A percentile compares a stretch with the other conserved stretches of the same genome.
phyloP scores from a whole-genome alignment of 1,284 basidiomycete species.

The Ganoderma boninense region DNA sequence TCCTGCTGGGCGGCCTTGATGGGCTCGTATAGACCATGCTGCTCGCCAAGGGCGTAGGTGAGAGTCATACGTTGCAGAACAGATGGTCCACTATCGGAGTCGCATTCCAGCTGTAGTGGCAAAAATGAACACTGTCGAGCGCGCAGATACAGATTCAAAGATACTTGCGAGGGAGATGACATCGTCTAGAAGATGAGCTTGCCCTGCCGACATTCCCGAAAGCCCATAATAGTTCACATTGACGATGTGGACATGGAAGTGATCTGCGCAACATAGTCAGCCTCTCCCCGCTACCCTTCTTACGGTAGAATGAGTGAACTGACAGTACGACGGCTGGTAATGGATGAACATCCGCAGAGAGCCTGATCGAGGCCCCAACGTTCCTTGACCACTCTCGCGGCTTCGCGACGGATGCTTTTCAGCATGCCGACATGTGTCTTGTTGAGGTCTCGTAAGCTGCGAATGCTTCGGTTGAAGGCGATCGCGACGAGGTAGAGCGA shows the following conservation, averaged over 20 bases:
- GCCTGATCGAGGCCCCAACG: conserved; percentile 67
- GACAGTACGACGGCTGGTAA: conserved; percentile 97
- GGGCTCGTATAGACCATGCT: conserved; percentile 73
- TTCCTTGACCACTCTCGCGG: conserved; percentile 59
- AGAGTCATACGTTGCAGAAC: conserved; percentile 79
- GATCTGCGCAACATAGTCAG: conserved; percentile 63
- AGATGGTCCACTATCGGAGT: conserved; percentile 51
- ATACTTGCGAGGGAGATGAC: conserved; percentile 79
- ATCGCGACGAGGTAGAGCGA: conserved; percentile 84
- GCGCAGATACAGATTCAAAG: not conserved
- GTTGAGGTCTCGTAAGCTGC: conserved; percentile 76
- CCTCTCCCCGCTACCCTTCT: too few species aligned
- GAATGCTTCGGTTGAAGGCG: conserved; percentile 62
- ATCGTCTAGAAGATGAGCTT: conserved; percentile 94
- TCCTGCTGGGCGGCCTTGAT: conserved; percentile 49
- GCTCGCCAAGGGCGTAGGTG: conserved; percentile 84
- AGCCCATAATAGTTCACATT: conserved; percentile 74
- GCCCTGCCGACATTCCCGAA: conserved; percentile 84
- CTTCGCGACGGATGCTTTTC: conserved; percentile 67
- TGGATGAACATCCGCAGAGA: conserved; percentile 88
- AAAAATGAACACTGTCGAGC: not conserved
- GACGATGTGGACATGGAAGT: conserved; percentile 95
- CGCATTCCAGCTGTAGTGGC: conserved; percentile 64
- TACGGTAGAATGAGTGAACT: conserved; percentile 41
- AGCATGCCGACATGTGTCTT: conserved; percentile 76